phyloP scores from a whole-genome alignment of 129 eudicot genomes.

The Lonicera japonica region DNA sequence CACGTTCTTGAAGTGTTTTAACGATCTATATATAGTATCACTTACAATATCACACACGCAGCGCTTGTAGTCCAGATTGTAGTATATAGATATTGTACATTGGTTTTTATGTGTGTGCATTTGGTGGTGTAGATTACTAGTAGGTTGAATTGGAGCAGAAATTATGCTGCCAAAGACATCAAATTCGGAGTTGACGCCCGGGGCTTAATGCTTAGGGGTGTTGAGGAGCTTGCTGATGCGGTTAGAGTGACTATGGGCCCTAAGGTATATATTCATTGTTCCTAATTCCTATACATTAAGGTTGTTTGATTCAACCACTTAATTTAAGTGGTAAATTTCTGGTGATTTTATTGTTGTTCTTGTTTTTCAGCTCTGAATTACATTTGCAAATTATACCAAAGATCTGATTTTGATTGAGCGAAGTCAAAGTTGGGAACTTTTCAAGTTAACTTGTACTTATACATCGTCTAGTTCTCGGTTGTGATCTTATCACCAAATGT shows the following conservation, averaged over 20 bases:
- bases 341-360: background rate
- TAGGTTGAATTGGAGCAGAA: conserved; percentile 60
- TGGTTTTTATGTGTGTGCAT: background rate
- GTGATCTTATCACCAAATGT: too few relatives aligned
- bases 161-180: conserved; percentile 86
- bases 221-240: conserved; percentile 89
- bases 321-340: background rate
- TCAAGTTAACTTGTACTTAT: too few relatives aligned
- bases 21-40: too few relatives aligned
- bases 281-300: too few relatives aligned
- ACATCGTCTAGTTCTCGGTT: too few relatives aligned
- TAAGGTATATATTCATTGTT: conserved; percentile 29
- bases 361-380: too few relatives aligned
- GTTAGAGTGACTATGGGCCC: conserved; percentile 96
- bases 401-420: background rate
- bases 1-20: too few relatives aligned
- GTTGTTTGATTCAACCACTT: too few relatives aligned
- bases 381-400: background rate
- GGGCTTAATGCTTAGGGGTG: conserved; percentile 78
- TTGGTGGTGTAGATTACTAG: conserved; percentile 41
- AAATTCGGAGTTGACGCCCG: conserved; percentile 86
- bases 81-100: background rate
- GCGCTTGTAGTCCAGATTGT: too few relatives aligned
- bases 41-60: too few relatives aligned
- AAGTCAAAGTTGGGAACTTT: too few relatives aligned